A percentile compares a stretch with the other conserved stretches of the same genome.
Conservation (phyloP, 345 rosid species). For the Lepidium aucheri region DNA sequence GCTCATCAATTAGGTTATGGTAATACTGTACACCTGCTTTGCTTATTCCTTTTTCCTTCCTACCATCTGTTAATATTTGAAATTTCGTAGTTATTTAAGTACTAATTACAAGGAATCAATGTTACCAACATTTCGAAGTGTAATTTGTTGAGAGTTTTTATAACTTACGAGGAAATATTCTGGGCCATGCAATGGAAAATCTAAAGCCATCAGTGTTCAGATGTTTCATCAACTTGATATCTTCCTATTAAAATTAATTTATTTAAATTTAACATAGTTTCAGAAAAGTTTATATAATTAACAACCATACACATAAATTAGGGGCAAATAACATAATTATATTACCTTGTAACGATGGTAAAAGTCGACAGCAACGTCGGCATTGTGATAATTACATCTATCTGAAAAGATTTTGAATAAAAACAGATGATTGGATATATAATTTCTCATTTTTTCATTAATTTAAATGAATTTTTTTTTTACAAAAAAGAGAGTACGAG, state of each 20-base stretch:
- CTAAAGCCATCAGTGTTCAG: constrained; percentile 45
- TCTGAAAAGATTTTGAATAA: constrained; percentile 13
- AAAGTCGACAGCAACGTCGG: constrained; percentile 39
- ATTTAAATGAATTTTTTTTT: neutral
- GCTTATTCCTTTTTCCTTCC: constrained; percentile 36
- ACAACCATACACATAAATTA: neutral
- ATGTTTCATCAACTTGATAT: constrained; percentile 42
- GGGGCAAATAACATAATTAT: neutral
- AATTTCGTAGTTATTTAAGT: too few relatives aligned
- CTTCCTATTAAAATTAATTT: constrained; percentile 30
- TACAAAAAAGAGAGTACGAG: constrained; percentile 7
- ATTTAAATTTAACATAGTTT: neutral
- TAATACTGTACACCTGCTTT: constrained; percentile 34
- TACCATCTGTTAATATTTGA: constrained; percentile 33
- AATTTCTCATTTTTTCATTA: neutral
- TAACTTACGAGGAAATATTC: constrained; percentile 44
- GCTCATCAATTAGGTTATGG: constrained; percentile 43
- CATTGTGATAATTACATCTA: constrained; percentile 33
- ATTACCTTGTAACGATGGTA: constrained; percentile 47
- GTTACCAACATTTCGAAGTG: neutral
- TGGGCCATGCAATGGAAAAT: constrained; percentile 51
- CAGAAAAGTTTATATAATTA: neutral
- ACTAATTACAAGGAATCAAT: too few relatives aligned
- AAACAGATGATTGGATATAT: neutral
- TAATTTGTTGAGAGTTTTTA: neutral